These are phyloP conservation scores for Beta macrorhiza DNA, from an alignment of 179 eudicot genomes.

Conservation along the genomic window DNA sequence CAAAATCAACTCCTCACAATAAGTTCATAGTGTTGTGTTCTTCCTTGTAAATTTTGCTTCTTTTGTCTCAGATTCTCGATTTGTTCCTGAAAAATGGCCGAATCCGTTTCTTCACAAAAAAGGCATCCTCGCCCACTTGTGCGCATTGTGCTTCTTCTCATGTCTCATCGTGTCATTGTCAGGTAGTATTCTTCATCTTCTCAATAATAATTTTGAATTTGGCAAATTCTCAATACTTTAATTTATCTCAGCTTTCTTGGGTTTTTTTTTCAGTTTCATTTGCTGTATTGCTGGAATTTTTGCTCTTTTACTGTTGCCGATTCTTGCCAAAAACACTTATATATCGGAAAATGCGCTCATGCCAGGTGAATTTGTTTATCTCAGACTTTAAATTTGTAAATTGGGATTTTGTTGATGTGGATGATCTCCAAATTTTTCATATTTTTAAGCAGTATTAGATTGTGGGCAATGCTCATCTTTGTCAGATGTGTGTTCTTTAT, in stretches of 20 bases:
- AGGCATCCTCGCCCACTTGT: slow-evolving; percentile 71
- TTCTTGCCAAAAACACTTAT: slow-evolving; percentile 85
- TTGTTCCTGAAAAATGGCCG: slow-evolving; percentile 1
- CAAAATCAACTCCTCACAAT: background rate
- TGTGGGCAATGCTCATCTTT: background rate
- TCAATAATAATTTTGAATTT: background rate
- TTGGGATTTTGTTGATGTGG: background rate
- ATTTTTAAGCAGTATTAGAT: background rate
- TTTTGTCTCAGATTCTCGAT: background rate
- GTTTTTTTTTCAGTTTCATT: slow-evolving; percentile 43
- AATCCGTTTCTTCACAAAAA: slow-evolving; percentile 23
- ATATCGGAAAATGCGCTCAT: slow-evolving; percentile 91
- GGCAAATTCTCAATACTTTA: background rate
- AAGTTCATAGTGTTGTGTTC: background rate
- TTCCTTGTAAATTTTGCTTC: background rate
- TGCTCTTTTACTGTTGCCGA: slow-evolving; percentile 73
- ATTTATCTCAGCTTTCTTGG: background rate
- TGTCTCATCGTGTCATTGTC: slow-evolving; percentile 60
- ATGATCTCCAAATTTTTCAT: background rate
- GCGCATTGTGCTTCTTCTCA: slow-evolving; percentile 60
- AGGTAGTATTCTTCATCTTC: slow-evolving; percentile 38
- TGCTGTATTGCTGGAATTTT: slow-evolving; percentile 73
- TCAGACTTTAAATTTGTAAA: slow-evolving; percentile 1
- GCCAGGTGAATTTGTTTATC: slow-evolving; percentile 57
- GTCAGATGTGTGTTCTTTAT: background rate